Evolutionary conservation across 2,329 filamentous ascomycete species (phyloP), one percentile per base, ranked within the genome.

Genomic region (Exophiala sideris): DNA sequence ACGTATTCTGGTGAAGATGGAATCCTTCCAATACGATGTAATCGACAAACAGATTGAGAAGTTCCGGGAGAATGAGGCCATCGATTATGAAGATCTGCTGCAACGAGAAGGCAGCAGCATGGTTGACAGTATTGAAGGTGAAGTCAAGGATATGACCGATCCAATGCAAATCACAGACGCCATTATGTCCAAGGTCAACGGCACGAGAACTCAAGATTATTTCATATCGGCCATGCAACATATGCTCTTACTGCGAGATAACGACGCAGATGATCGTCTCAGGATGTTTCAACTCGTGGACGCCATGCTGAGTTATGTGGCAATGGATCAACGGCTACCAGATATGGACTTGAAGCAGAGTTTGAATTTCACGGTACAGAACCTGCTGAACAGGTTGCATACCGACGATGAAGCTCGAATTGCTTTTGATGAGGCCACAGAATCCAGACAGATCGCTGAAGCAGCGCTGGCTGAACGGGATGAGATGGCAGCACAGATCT

Each of bases 321-420:
- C 92, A 65, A 99, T 99, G 92, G 94, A 99, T 71, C 84, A 94
- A 67, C 83, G 94, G 60, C 73, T 97, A 61, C 94, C 94, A 36
- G 92, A 99, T 71, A 92, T 97, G 85, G 94, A 99, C 70, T 82
- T 99, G 56, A 96, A 96, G 76, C 92, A 97, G 71, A 95, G 91
- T 67, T 82, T 99, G 61, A 96, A 95, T 70, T 97, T 97, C 66
- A 96, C 92, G 0, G 94, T 99, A 8, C 94, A 97, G 74, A 95
- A 84, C 70, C 79, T 99, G 63, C 79, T 99, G 59, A 94, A 97
- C 75, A 95, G 95, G 73, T 79, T 99, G 48, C 94, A 97, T 68
- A 97, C 94, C 1, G 94, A 99, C 73, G 91, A 89, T 0, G 94
- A 99, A 72, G 92, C 94, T 45, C 83, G 92, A 16, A 90, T 92